Evolutionary conservation across 768 basidiomycete species (phyloP).

Genomic region (Boletus coccyginus): DNA sequence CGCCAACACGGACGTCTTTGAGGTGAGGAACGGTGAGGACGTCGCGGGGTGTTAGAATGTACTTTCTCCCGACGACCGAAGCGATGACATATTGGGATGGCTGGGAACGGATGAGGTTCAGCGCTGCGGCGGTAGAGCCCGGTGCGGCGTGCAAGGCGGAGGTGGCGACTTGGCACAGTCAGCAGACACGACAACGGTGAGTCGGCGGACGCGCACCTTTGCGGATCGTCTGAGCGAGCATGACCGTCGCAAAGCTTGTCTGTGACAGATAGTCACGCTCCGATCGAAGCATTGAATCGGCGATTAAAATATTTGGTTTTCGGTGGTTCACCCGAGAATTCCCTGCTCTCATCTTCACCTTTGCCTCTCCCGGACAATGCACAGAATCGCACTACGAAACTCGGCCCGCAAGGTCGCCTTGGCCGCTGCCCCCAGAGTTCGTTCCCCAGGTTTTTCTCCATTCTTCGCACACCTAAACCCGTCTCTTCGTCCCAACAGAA

Average conservation of each 20-base stretch:
- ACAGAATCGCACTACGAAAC: conserved; percentile 84
- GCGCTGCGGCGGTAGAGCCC: conserved; percentile 54
- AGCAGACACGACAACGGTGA: neutral
- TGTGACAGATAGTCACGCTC: conserved; percentile 12
- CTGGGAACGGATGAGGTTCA: conserved; percentile 83
- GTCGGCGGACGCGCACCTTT: conserved; percentile 16
- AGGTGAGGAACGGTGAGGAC: conserved; percentile 91
- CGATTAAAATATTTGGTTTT: conserved; percentile 32
- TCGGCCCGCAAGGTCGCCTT: conserved; percentile 75
- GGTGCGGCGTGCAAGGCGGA: conserved; percentile 25
- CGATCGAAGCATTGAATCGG: conserved; percentile 25
- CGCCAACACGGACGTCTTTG: conserved; percentile 81
- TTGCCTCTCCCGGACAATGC: conserved; percentile 56
- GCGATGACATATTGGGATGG: conserved; percentile 92
- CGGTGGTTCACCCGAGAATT: conserved; percentile 33
- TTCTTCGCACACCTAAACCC: conserved; percentile 4
- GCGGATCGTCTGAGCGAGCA: conserved; percentile 23
- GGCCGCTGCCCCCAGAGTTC: conserved; percentile 65
- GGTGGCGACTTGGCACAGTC: conserved; percentile 13
- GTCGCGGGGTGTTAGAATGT: conserved; percentile 88
- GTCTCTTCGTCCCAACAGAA: conserved; percentile 30
- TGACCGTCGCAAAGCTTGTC: conserved; percentile 3
- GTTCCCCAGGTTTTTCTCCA: conserved; percentile 13
- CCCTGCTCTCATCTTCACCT: conserved; percentile 44
- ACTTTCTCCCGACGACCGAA: conserved; percentile 80